Evolutionary conservation across 768 basidiomycete species (phyloP), one percentile per base, ranked within the genome.

Genomic region (Trametes meyenii): DNA sequence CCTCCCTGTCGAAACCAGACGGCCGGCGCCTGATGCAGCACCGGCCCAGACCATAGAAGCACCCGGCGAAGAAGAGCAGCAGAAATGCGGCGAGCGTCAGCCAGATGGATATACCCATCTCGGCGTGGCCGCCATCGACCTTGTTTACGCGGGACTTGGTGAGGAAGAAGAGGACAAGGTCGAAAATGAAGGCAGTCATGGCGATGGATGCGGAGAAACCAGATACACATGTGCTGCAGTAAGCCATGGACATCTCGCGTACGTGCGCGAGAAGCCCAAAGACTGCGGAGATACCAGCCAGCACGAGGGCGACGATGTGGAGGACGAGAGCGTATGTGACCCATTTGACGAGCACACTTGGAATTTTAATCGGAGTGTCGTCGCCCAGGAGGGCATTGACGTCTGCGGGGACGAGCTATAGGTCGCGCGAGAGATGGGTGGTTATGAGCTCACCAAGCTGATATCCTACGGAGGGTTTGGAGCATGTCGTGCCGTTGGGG

Each of bases 251-350:
- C 82, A 92, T 87, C 72, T 93, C 89, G 14, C 89, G 87, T 60
- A 96, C 81, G 70, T 96, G 94, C 0, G 94, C 92, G 38, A 97
- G 82, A 17, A 96, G 82, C 42, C 94, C 95, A 65, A 96, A 91
- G 38, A 95, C 54, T 29, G 91, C 81, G 2, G 92, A 84, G 26
- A 84, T 78, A 14, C 82, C 88, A 10, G 93, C 84, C 38, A 90
- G 81, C 13, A 74, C 83, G 58, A 98, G 85, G 16, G 93, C 96
- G 59, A 94, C 86, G 61, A 97, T 86, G 72, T 98, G 96, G 16
- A 98, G 82, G 64, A 98, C 86, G 65, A 99, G 86, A 23, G 87
- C 88, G 70, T 96, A 96, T 11, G 97, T 98, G 71, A 98, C 78
- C 93, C 96, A 98, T 78, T 97, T 96, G 62, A 95, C 90, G 51